These are phyloP conservation scores for Russula abietina DNA, from an alignment of 768 basidiomycete species.

Conservation along the genomic window DNA sequence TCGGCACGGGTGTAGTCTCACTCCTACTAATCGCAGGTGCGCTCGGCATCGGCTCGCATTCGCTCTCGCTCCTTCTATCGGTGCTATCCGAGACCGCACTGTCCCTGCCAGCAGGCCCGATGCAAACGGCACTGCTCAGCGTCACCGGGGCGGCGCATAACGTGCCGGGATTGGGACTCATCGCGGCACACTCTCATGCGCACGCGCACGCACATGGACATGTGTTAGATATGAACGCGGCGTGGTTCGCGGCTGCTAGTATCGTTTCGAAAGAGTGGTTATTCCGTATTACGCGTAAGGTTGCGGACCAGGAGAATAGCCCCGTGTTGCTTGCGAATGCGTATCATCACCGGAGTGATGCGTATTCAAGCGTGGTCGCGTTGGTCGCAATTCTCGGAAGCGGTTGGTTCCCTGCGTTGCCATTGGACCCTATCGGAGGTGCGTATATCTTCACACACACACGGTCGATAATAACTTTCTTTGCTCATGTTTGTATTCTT, in stretches of 20 bases:
- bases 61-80: conserved; percentile 74
- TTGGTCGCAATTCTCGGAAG: conserved; percentile 89
- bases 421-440: conserved; percentile 94
- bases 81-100: conserved; percentile 61
- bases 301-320: conserved; percentile 86
- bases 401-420: conserved; percentile 75
- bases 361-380: conserved; percentile 87
- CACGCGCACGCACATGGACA: conserved; percentile 54
- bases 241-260: conserved; percentile 87
- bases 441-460: conserved; percentile 27
- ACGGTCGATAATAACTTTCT: background rate
- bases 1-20: conserved; percentile 88
- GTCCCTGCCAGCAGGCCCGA: conserved; percentile 55
- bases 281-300: conserved; percentile 80
- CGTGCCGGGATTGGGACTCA: conserved; percentile 39
- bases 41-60: conserved; percentile 84
- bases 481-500: conserved; percentile 1
- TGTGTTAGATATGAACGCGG: conserved; percentile 83
- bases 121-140: conserved; percentile 57
- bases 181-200: conserved; percentile 42
- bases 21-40: conserved; percentile 81
- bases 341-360: conserved; percentile 95
- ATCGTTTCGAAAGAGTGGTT: conserved; percentile 89
- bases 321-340: conserved; percentile 95
- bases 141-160: conserved; percentile 50